Percentiles rank a stretch among this genome's conserved stretches.
phyloP scores from a whole-genome alignment of 2,329 filamentous ascomycete genomes.

The Fonsecaea pedrosoi region DNA sequence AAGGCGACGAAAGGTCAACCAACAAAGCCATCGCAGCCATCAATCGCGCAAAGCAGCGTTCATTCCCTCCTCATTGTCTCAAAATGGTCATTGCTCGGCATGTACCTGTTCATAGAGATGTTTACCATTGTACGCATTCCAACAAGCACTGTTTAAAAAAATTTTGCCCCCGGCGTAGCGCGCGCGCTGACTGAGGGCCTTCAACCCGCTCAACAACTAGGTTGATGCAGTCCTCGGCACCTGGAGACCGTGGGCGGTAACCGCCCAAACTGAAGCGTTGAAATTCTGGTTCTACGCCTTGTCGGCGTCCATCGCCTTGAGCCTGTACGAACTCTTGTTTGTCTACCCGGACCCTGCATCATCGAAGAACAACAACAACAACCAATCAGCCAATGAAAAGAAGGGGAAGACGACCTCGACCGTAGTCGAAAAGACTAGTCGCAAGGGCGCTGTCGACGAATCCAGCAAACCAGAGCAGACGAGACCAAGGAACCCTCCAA shows the following conservation, averaged over 20 bases:
- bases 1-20: conserved; percentile 7
- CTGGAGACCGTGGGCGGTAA: conserved; percentile 47
- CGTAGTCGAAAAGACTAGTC: background rate
- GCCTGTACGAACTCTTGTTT: conserved; percentile 50
- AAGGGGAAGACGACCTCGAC: background rate
- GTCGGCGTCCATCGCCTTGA: conserved; percentile 57
- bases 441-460: background rate
- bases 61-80: conserved; percentile 61
- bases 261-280: conserved; percentile 66
- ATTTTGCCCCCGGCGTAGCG: conserved; percentile 46
- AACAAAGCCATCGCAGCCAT: conserved; percentile 1
- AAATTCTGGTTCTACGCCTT: conserved; percentile 74
- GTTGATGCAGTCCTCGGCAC: conserved; percentile 11
- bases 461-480: background rate
- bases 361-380: background rate
- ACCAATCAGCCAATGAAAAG: conserved; percentile 8
- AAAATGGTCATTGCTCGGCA: conserved; percentile 65
- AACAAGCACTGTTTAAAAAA: conserved; percentile 24
- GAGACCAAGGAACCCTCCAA: background rate
- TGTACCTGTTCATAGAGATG: conserved; percentile 72
- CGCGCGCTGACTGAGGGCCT: background rate
- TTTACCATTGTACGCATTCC: conserved; percentile 64
- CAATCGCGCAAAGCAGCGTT: conserved; percentile 41
- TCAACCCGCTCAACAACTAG: background rate
- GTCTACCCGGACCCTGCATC: background rate